phyloP scores from a whole-genome alignment of 1,284 basidiomycete species.

The Schizophyllum amplum region DNA sequence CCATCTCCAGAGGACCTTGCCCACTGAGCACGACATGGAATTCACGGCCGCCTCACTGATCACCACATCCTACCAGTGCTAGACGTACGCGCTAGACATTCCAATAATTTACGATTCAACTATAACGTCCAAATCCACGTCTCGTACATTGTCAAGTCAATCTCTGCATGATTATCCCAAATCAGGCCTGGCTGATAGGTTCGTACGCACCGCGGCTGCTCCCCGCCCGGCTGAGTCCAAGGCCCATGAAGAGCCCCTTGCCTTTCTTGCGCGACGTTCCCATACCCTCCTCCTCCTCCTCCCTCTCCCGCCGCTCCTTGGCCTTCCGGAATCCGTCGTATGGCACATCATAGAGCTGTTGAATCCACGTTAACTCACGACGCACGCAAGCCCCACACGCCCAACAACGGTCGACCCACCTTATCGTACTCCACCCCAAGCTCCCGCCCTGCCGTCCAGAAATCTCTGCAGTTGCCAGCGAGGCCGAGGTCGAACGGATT shows the following conservation, averaged over 20 bases:
- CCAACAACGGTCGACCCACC: neutral
- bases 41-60: no score
- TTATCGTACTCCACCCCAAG: slow-evolving; percentile 85
- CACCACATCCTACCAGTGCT: no score
- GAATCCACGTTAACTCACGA: neutral
- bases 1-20: no score
- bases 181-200: slow-evolving; percentile 49
- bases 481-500: slow-evolving; percentile 94
- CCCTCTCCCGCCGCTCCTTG: slow-evolving; percentile 45
- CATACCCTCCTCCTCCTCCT: slow-evolving; percentile 44
- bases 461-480: slow-evolving; percentile 86
- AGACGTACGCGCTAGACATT: no score
- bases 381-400: neutral
- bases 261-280: slow-evolving; percentile 28
- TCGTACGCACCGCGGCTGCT: slow-evolving; percentile 49
- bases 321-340: slow-evolving; percentile 73
- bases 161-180: no score
- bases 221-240: slow-evolving; percentile 34
- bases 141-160: no score
- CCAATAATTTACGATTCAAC: no score
- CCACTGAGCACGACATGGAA: no score
- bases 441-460: slow-evolving; percentile 84
- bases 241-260: slow-evolving; percentile 43
- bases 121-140: no score
- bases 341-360: slow-evolving; percentile 83